Conservation (phyloP, 2,329 filamentous ascomycete genomes). For the Torrubiella hemipterigena region DNA sequence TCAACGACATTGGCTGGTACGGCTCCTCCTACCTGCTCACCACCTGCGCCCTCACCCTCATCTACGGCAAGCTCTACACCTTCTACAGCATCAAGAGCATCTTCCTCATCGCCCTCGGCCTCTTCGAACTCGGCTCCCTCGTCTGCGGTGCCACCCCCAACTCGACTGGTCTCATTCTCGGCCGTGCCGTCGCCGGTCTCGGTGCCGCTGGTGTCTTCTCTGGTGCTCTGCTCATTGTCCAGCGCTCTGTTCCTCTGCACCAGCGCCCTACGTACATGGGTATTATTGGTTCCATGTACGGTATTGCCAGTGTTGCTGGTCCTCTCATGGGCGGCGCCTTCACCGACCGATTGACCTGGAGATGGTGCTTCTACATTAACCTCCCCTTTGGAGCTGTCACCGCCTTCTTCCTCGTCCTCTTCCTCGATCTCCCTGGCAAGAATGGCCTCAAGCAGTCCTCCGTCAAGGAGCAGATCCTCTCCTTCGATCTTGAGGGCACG, state of each 20-base stretch:
- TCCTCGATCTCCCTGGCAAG: conserved; percentile 9
- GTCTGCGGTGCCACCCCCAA: conserved; percentile 25
- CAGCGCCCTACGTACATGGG: conserved; percentile 17
- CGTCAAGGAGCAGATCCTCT: conserved; percentile 27
- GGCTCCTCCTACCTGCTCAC: conserved; percentile 11
- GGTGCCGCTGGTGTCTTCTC: conserved; percentile 36
- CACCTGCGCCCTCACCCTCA: conserved; percentile 9
- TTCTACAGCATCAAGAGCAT: conserved; percentile 12
- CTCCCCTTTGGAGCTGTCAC: conserved; percentile 21
- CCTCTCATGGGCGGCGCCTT: conserved; percentile 16
- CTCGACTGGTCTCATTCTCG: conserved; percentile 36
- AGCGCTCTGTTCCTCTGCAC: conserved; percentile 23
- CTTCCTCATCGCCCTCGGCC: conserved; percentile 9
- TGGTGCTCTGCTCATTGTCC: conserved; percentile 38
- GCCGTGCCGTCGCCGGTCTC: conserved; percentile 37
- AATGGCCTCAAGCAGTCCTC: conserved; percentile 7
- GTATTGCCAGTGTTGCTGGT: conserved; percentile 20
- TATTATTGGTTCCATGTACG: conserved; percentile 27
- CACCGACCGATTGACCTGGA: conserved; percentile 16
- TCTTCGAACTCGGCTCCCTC: conserved; percentile 8
- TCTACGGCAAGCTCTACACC: conserved; percentile 13
- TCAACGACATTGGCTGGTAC: conserved; percentile 25
- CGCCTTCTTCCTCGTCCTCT: conserved; percentile 13
- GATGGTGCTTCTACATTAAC: conserved; percentile 25
- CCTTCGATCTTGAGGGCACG: conserved; percentile 41